Base-by-base conservation (phyloP, 2,329 filamentous ascomycete species). In the Xylariaceae sp. region DNA sequence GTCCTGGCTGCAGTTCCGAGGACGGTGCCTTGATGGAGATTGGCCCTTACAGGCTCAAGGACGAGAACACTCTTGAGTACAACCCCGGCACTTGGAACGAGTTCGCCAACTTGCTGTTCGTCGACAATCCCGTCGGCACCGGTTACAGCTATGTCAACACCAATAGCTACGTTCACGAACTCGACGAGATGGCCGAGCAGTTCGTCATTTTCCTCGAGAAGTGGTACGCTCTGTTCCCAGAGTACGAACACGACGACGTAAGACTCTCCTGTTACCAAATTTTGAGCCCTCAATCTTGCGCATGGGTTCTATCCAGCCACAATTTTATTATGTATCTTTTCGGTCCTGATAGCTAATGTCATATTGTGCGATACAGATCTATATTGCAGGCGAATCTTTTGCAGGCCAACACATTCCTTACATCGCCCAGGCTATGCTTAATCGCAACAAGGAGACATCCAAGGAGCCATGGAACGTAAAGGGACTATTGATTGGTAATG, bases 71-170 rank as follows among this genome's bases (percentile, higher is more conserved):
- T 4, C 75, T 99, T 51, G 77, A 77, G 52, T 85, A 90, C 69
- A 97, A 97, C 69, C 87, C 95, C 50, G 94, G 94, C n/a, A 92
- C 91, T 1, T 99, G 95, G 95, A 88, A 96, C 71, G 93, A 99
- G 74, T 99, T 97, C 66, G 90, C 94, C 59, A 99, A 99, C 65
- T 72, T 99, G 47, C 82, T 99, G 53, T 99, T 99, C 67, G 90
- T 99, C 54, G 94, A 99, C 67, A 95, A 97, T 67, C 94, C 94
- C 0, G 92, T 97, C 34, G 95, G 94, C 12, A 97, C 93, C 1
- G 94, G 94, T 2, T 99, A 89, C 75, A 99, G 94, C 73, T 97
- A 94, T 67, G 92, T 92, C 66, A 88, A 96, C 66, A 94, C 90
- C 13, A 82, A 99, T 70, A 89, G 84, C 64, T 97, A 89, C 66